phyloP scores from a whole-genome alignment of 371 early-diverging fungal genomes.

The Catenaria anguillulae region DNA sequence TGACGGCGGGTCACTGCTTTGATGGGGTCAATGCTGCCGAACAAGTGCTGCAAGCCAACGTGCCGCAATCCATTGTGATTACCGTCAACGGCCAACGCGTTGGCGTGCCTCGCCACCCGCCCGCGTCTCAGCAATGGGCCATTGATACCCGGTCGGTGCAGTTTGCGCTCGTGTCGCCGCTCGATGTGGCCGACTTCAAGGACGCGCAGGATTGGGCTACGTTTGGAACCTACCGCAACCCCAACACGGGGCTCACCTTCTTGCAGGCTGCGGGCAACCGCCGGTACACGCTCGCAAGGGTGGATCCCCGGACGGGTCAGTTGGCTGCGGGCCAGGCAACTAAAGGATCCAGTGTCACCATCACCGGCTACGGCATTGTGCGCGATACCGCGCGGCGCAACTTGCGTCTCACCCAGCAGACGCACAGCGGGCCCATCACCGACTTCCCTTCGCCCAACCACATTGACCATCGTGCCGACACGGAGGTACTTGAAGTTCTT shows the following conservation, averaged over 20 bases:
- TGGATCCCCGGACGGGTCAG: not conserved
- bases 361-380: slow-evolving; percentile 8
- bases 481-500: too few relatives aligned
- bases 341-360: not conserved
- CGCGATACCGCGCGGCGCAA: not conserved
- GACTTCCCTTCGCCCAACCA: not conserved
- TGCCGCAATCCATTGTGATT: not conserved
- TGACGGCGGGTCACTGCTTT: slow-evolving; percentile 8
- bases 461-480: slow-evolving; percentile 4
- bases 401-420: not conserved
- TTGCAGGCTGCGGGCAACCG: slow-evolving; percentile 3
- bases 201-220: slow-evolving; percentile 6
- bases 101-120: slow-evolving; percentile 6
- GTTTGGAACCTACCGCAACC: slow-evolving; percentile 8
- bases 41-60: slow-evolving; percentile 3
- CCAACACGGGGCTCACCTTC: slow-evolving; percentile 6
- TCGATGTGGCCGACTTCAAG: not conserved
- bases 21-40: not conserved
- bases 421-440: not conserved
- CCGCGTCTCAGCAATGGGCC: slow-evolving; percentile 4
- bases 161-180: not conserved
- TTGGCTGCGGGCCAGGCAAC: not conserved
- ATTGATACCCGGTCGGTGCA: slow-evolving; percentile 6
- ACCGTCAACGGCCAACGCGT: not conserved
- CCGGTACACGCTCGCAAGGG: not conserved